These are phyloP conservation scores for Dictyostelium purpureum DNA, from an alignment of 78 protist genomes.

Conservation along the genomic window DNA sequence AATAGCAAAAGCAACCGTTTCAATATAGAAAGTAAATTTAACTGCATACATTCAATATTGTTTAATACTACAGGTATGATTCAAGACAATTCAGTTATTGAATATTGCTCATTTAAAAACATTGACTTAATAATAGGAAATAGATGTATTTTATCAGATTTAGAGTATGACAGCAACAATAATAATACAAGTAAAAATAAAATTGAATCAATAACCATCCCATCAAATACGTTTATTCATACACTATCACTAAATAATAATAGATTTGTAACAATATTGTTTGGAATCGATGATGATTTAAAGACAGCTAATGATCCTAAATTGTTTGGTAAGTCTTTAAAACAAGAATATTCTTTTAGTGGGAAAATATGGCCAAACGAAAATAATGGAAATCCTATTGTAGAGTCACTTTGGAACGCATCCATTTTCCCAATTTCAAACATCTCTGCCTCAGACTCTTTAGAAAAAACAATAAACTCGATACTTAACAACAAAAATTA, in stretches of 20 bases:
- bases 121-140: slow-evolving; percentile 4
- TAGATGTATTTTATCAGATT: slow-evolving; percentile 59
- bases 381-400: background rate
- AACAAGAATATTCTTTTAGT: no score
- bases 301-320: slow-evolving; percentile 20
- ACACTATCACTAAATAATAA: slow-evolving; percentile 2
- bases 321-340: background rate
- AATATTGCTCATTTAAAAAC: slow-evolving; percentile 29
- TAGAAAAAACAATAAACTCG: background rate
- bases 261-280: slow-evolving; percentile 44
- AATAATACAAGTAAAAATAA: background rate
- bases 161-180: background rate
- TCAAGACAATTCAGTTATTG: slow-evolving; percentile 14
- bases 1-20: background rate
- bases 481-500: background rate
- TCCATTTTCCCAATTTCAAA: slow-evolving; percentile 35
- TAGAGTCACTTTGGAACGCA: slow-evolving; percentile 39
- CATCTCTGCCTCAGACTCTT: slow-evolving; percentile 1
- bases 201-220: background rate
- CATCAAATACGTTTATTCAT: slow-evolving; percentile 43
- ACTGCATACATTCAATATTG: slow-evolving; percentile 11
- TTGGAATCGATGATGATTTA: slow-evolving; percentile 52
- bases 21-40: no score
- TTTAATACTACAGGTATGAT: background rate
- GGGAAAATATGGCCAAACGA: no score